Base-by-base conservation (phyloP, 73 alveolate species). In the Paramecium sonneborni region DNA sequence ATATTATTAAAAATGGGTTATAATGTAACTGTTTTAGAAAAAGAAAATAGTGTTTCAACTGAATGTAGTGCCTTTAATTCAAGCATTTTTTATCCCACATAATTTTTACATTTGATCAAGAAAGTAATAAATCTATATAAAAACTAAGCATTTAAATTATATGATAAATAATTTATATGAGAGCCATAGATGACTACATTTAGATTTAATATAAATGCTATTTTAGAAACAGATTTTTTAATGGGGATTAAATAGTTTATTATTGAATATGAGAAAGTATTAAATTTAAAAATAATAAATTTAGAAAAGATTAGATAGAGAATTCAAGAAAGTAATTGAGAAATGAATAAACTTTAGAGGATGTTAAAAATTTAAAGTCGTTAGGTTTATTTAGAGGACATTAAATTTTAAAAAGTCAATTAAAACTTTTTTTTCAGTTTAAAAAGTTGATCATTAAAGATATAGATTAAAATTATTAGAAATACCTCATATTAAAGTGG, bases 331-430 rank as follows among this genome's bases (percentile, higher is more conserved):
- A 72, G 26, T n/a, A 35, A 72, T 18, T 72, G 12, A 35, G 11
- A 18, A 38, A 32, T 9, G 86, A 62, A 72, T 72, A 12, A 21
- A 72, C 57, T 21, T 41, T 72, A n/a, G 4, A 12, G 15, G 55
- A 72, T 10, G 3, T 72, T 7, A 62, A 72, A 18, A 34, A 72
- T 14, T 34, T 34, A 26, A 62, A 28, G 10, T 46, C 84, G 6
- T 62, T 20, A 72, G 86, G 86, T 7, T 72, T 72, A 72, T 72
- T 72, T 8, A 38, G 35, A 14, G 86, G 86, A 35, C 86, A 72
- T 21, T 72, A 32, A 72, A 11, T 35, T 0, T 26, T 37, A 7
- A 72, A 35, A 6, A 62, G 86, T 14, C 32, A 72, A 37, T 20
- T 72, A 8, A 62, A 62, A n/a, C 32, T 72, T 37, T 72, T 72